phyloP scores from a whole-genome alignment of 2,329 filamentous ascomycete species.

The Pseudogymnoascus sp. region DNA sequence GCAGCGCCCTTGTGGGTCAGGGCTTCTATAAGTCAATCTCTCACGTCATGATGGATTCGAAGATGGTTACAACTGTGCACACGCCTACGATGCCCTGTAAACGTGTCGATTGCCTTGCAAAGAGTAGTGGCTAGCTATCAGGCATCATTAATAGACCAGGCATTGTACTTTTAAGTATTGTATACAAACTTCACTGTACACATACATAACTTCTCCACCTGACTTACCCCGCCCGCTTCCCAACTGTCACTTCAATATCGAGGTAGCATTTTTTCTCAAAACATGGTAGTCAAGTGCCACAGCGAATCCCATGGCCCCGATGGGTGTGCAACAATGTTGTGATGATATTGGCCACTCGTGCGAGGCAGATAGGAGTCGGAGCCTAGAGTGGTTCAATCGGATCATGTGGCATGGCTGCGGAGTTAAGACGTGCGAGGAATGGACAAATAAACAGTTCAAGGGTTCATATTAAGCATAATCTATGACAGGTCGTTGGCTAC shows the following conservation, averaged over 20 bases:
- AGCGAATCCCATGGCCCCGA: not conserved
- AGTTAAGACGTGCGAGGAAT: not conserved
- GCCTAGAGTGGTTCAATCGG: not conserved
- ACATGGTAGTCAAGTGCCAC: not conserved
- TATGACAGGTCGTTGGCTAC: conserved; percentile 7
- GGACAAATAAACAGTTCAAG: not conserved
- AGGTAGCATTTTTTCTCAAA: not conserved
- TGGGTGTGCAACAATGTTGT: not conserved
- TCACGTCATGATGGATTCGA: not conserved
- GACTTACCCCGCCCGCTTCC: not conserved
- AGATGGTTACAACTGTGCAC: not conserved
- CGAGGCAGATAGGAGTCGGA: not conserved
- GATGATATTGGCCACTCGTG: not conserved
- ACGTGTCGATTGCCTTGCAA: not conserved
- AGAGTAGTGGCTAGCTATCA: not conserved
- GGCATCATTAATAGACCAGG: not conserved
- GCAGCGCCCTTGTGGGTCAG: not conserved
- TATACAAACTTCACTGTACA: not conserved
- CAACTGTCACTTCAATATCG: not conserved
- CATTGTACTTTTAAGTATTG: not conserved
- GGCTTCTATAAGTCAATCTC: not conserved
- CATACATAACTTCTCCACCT: not conserved
- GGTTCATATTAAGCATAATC: conserved; percentile 10
- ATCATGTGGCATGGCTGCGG: not conserved
- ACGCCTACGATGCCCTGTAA: not conserved